Evolutionary conservation across 1,284 basidiomycete genomes (phyloP).

Genomic region (Trametes polyzona): DNA sequence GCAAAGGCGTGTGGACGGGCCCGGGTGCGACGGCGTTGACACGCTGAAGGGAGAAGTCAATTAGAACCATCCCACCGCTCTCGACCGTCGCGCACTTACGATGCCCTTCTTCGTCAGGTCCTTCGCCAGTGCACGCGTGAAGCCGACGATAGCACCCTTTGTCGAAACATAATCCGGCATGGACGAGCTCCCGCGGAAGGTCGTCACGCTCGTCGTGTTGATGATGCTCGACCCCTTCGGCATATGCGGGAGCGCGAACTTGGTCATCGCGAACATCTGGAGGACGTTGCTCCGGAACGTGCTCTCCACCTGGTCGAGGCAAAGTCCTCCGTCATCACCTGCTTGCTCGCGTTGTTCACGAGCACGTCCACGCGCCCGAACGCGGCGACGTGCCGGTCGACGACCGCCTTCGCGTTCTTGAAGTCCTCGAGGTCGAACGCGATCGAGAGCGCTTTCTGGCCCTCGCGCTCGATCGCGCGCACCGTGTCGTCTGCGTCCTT

Average conservation of each 20-base stretch:
- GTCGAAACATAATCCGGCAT: constrained; percentile 62
- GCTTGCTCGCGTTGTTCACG: constrained; percentile 70
- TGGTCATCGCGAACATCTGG: constrained; percentile 58
- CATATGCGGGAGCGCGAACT: constrained; percentile 61
- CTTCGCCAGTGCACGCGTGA: constrained; percentile 57
- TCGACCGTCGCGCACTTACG: constrained; percentile 14
- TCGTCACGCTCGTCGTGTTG: constrained; percentile 66
- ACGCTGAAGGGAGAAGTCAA: constrained; percentile 31
- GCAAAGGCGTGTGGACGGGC: constrained; percentile 56
- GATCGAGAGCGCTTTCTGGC: constrained; percentile 49
- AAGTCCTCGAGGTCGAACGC: constrained; percentile 50
- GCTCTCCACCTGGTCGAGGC: constrained; percentile 51
- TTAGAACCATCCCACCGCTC: background rate
- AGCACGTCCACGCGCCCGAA: constrained; percentile 57
- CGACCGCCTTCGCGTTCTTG: constrained; percentile 38
- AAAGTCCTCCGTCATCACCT: constrained; percentile 44
- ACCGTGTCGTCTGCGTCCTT: constrained; percentile 57
- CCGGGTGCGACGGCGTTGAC: constrained; percentile 61
- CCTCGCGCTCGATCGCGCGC: constrained; percentile 46
- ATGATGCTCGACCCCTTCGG: constrained; percentile 64
- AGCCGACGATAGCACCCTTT: constrained; percentile 61
- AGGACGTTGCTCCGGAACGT: constrained; percentile 63
- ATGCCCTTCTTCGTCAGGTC: constrained; percentile 64
- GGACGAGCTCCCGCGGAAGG: constrained; percentile 47
- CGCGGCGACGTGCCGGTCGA: constrained; percentile 53